Evolutionary conservation across 257 asterid species (phyloP), one percentile per base, ranked within the genome.

Genomic region (Anisodus acutangulus): DNA sequence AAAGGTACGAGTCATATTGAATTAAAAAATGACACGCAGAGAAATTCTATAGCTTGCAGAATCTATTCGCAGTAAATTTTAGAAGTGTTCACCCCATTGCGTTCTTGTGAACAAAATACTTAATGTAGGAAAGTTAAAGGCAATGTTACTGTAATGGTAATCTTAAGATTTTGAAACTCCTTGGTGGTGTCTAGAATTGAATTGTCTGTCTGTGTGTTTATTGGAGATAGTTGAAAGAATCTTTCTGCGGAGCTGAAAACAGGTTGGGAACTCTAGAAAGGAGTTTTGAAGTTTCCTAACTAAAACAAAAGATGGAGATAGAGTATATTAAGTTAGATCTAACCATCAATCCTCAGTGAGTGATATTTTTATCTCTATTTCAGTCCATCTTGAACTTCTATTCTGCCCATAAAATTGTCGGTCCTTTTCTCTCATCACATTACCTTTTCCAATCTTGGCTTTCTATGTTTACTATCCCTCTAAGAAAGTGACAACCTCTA

Each of bases 131-230:
- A 78, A 78, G 45, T 53, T 76, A 15, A 53, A 78, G 64, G 22
- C 7, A 49, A 13, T 78, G 31, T 26, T 13, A 13, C 16, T 31
- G 22, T 13, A 3, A 13, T 78, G 64, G 13, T 53, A 53, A 19
- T 78, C 81, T 53, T 13, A 78, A 12, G 81, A 76, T 76, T 78
- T 31, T 78, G 63, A 78, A 78, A 78, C 81, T 78, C 53, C 81
- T 53, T 4, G 81, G 15, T 53, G 45, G 45, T 15, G 63, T 76
- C 64, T 51, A 31, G 63, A 78, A 26, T 78, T 15, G 41, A 51
- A 78, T 78, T 54, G 47, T 26, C 5, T 7, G 49, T 22, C 64
- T 31, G n/a, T 78, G n/a, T 78, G 81, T 53, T 78, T 31, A 10
- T 78, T 15, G 64, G 81, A 78, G 47, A 51, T 53, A 0, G 16